Percentiles rank a stretch among this genome's conserved stretches.
phyloP scores from a whole-genome alignment of 2,329 filamentous ascomycete genomes.

The Xylariaceae sp. region DNA sequence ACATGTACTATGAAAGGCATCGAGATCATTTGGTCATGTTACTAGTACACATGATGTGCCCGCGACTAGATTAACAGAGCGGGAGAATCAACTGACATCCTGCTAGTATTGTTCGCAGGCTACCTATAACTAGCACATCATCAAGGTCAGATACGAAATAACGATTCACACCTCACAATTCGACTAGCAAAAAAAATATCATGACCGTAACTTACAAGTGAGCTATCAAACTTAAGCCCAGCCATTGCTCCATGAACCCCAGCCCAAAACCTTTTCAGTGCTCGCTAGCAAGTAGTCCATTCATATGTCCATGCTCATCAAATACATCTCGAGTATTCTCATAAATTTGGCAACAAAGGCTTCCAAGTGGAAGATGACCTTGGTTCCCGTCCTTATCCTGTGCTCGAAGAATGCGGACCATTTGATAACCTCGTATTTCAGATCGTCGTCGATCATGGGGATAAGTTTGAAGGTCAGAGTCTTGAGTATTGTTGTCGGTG shows the following conservation, averaged over 20 bases:
- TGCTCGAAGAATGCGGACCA: conserved; percentile 99
- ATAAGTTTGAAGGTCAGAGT: conserved; percentile 94
- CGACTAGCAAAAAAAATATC: conserved; percentile 5
- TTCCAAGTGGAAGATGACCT: conserved; percentile 97
- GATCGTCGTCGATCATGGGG: conserved; percentile 78
- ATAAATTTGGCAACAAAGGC: conserved; percentile 99
- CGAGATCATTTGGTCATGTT: too few species aligned
- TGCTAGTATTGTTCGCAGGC: too few species aligned
- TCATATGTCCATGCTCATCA: conserved; percentile 82
- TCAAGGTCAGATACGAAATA: too few species aligned
- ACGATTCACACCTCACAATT: not conserved
- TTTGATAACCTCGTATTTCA: conserved; percentile 90
- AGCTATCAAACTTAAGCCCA: conserved; percentile 8
- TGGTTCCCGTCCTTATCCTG: conserved; percentile 85
- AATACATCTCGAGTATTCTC: conserved; percentile 88
- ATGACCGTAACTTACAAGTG: conserved; percentile 6
- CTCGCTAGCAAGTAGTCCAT: not conserved
- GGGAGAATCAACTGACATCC: too few species aligned
- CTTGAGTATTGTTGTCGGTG: conserved; percentile 90
- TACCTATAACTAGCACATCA: too few species aligned
- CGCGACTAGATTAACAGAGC: too few species aligned
- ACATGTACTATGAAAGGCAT: too few species aligned
- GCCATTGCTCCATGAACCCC: conserved; percentile 25
- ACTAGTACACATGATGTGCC: too few species aligned
- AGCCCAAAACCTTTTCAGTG: conserved; percentile 6